Evolutionary conservation across 768 basidiomycete genomes (phyloP), one percentile per base, ranked within the genome.

Genomic region (Hypholoma fasciculare): DNA sequence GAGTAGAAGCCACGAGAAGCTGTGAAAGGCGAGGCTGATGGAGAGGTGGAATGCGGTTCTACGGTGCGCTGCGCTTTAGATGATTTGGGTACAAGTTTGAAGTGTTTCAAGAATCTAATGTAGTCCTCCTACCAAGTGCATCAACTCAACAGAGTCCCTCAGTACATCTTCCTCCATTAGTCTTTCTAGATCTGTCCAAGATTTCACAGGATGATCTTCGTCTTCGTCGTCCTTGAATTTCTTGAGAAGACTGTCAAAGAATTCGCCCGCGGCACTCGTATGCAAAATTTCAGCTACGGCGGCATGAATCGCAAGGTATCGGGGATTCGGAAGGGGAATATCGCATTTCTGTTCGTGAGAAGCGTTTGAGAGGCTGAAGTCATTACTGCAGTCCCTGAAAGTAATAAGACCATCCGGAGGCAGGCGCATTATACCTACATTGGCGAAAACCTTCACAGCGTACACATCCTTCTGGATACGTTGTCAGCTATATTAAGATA

Each of bases 271-370:
- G 26, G 55, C 63, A 47, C 61, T 58, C 60, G 47, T 56, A 34
- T 63, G n/a, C 55, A 65, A 40, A 43, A 63, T 54, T 44, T 14
- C 58, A 20, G 65, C 60, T n/a, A 62, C 56, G 20, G 58, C 65
- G 36, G 65, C 60, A 43, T 63, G 62, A 34, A 63, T 63, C 7
- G 38, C 61, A 47, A 60, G 49, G 58, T 54, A 60, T 19, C 43
- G 53, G 16, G 62, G 59, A 57, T 61, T 58, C 16, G 62, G 63
- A 9, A 61, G 54, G 50, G 14, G 12, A n/a, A 60, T 52, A 19
- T 42, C 12, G 51, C 19, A 16, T 26, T 44, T 39, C 52, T 38
- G 53, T 42, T 54, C 47, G 27, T 11, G 17, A 53, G 43, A 57
- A 47, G 54, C 52, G 47, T 14, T 49, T 13, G 43, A 43, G 51